Conservation (phyloP, 129 eudicot genomes). For the Arctium lappa region DNA sequence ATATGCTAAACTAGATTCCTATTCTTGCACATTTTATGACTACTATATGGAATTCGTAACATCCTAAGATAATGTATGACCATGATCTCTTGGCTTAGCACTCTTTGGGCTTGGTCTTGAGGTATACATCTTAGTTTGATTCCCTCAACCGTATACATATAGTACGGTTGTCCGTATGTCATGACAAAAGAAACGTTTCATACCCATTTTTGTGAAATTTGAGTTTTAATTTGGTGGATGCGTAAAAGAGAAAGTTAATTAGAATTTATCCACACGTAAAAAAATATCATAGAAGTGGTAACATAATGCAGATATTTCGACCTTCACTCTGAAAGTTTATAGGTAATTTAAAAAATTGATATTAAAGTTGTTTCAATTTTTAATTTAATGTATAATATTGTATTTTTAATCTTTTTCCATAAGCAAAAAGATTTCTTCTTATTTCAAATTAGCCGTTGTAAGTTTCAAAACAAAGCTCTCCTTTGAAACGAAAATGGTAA, state of each 20-base stretch:
- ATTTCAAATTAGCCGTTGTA: background rate
- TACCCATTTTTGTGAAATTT: background rate
- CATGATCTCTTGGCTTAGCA: background rate
- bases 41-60: background rate
- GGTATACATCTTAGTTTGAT: background rate
- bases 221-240: background rate
- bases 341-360: background rate
- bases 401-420: background rate
- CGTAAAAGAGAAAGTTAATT: background rate
- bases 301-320: no score
- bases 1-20: background rate
- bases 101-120: background rate
- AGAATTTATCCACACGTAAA: background rate
- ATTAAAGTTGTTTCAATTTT: background rate
- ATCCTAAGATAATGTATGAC: background rate
- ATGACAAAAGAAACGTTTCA: background rate
- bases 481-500: background rate
- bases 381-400: background rate
- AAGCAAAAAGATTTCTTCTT: background rate
- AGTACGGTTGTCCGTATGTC: background rate
- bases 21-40: background rate
- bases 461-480: background rate
- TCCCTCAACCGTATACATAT: background rate
- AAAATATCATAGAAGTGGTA: no score
- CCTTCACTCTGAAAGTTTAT: background rate